Percentiles rank a stretch among this genome's conserved stretches.
Evolutionary conservation across 2,329 filamentous ascomycete genomes (phyloP).

Genomic region (Hymenoscyphus linearis): DNA sequence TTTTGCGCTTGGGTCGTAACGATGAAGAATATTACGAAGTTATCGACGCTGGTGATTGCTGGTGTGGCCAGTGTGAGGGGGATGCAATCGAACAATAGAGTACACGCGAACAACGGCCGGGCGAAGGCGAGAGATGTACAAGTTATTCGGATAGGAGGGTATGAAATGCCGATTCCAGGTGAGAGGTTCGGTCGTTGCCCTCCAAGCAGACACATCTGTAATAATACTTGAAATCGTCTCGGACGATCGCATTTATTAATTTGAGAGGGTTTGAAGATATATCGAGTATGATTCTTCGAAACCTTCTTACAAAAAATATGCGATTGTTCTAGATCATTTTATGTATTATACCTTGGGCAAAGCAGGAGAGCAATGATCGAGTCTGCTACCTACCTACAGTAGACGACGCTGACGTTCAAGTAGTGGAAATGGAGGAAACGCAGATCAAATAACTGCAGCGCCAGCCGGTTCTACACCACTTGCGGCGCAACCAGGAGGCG

Average conservation of each 20-base stretch:
- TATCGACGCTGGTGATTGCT: neutral
- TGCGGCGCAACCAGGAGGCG: conserved; percentile 21
- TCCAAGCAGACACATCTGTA: neutral
- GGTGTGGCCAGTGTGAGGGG: neutral
- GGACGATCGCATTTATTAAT: neutral
- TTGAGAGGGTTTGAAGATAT: neutral
- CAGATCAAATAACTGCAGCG: conserved; percentile 1
- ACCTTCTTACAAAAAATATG: neutral
- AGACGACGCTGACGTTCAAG: neutral
- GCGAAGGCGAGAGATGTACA: too few relatives aligned
- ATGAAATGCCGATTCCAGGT: neutral
- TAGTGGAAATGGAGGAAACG: neutral
- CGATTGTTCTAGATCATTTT: neutral
- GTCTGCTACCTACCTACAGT: neutral
- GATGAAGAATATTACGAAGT: neutral
- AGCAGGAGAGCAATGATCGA: neutral
- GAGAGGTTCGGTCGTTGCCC: neutral
- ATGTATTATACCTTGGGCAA: neutral
- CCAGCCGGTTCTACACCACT: conserved; percentile 37
- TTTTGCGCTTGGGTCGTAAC: neutral
- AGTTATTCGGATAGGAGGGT: neutral
- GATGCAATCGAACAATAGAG: too few relatives aligned
- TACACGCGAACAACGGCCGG: conserved; percentile 9
- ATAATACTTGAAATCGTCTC: neutral
- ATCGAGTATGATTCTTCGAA: neutral